A percentile compares a stretch with the other conserved stretches of the same genome.
These are phyloP conservation scores for Beauveria rudraprayagi DNA, from an alignment of 2,329 filamentous ascomycete genomes.

Conservation along the genomic window DNA sequence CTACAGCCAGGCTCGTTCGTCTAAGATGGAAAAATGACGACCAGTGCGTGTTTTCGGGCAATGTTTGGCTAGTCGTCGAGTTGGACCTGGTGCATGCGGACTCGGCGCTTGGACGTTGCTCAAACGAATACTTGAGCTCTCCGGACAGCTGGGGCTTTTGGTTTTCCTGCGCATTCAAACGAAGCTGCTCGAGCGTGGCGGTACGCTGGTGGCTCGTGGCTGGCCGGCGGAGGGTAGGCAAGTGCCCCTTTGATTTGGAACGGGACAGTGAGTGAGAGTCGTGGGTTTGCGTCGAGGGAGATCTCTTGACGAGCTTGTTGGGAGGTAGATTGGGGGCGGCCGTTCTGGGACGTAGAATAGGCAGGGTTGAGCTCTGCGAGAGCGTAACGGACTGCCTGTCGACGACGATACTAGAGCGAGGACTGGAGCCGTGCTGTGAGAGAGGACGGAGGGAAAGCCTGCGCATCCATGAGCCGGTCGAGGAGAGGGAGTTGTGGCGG, in stretches of 20 bases:
- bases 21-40: constrained; percentile 49
- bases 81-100: not conserved
- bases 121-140: constrained; percentile 26
- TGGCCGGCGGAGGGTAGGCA: constrained; percentile 61
- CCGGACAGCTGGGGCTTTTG: constrained; percentile 12
- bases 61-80: not conserved
- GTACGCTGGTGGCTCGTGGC: constrained; percentile 74
- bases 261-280: constrained; percentile 35
- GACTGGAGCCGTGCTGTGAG: constrained; percentile 57
- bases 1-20: constrained; percentile 3
- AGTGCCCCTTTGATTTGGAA: constrained; percentile 44
- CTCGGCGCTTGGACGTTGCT: constrained; percentile 23
- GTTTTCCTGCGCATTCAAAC: constrained; percentile 18
- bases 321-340: constrained; percentile 43
- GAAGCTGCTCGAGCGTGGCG: constrained; percentile 54
- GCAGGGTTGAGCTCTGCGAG: constrained; percentile 58
- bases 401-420: constrained; percentile 55
- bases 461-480: constrained; percentile 63
- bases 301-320: constrained; percentile 73
- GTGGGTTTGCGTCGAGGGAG: constrained; percentile 45
- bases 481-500: constrained; percentile 50
- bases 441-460: constrained; percentile 58
- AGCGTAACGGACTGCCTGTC: constrained; percentile 58
- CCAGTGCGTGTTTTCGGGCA: constrained; percentile 29
- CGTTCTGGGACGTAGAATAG: constrained; percentile 43